A percentile compares a stretch with the other conserved stretches of the same genome.
phyloP scores from a whole-genome alignment of 345 rosid genomes.

The Lenwebbia sp. region DNA sequence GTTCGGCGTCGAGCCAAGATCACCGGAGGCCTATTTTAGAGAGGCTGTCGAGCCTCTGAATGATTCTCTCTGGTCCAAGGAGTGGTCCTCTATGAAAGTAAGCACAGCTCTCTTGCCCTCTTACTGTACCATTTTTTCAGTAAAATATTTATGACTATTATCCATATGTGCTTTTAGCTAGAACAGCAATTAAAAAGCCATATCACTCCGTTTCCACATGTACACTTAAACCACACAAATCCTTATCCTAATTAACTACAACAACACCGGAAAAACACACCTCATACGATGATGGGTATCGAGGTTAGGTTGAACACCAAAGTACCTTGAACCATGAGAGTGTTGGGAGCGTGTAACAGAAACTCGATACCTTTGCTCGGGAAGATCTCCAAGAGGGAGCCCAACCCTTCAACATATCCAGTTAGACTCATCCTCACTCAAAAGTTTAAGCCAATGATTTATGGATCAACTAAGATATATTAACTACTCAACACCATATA shows the following conservation, averaged over 20 bases:
- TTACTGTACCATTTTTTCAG: neutral
- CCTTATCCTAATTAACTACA: neutral
- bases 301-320: neutral
- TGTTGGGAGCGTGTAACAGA: no score
- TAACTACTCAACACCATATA: no score
- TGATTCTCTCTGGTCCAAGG: neutral
- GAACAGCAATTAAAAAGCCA: neutral
- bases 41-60: neutral
- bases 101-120: neutral
- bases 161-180: neutral
- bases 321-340: neutral
- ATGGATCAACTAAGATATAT: no score
- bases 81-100: neutral
- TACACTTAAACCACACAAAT: neutral
- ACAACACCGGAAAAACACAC: neutral
- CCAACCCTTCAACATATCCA: no score
- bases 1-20: constrained; percentile 39
- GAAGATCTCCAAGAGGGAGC: no score
- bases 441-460: no score
- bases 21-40: constrained; percentile 46
- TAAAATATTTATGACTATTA: neutral
- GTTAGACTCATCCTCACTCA: no score
- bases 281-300: neutral
- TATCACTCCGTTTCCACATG: neutral
- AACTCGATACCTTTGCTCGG: no score